phyloP scores from a whole-genome alignment of 768 basidiomycete species.

The Termitomyces sp. region DNA sequence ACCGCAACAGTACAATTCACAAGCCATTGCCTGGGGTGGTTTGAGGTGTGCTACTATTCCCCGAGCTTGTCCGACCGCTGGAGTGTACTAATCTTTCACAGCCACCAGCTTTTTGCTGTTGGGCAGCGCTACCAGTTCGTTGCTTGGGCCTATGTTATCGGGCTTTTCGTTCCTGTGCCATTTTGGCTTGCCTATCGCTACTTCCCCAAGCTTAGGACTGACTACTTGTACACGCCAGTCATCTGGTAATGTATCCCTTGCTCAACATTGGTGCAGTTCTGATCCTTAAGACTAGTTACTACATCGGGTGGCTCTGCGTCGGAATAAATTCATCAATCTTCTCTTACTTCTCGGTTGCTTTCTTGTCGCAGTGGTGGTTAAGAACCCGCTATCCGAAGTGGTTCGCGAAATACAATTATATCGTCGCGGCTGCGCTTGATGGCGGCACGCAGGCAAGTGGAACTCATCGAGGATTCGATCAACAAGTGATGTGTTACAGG shows the following conservation, averaged over 20 bases:
- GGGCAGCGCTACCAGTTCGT: constrained; percentile 46
- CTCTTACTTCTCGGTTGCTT: constrained; percentile 35
- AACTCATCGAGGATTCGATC: not conserved
- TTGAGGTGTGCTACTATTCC: constrained; percentile 18
- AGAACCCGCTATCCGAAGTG: constrained; percentile 38
- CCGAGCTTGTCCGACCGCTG: not conserved
- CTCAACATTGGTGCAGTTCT: not conserved
- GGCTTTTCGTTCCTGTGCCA: constrained; percentile 45
- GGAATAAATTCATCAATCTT: constrained; percentile 43
- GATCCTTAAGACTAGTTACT: constrained; percentile 24
- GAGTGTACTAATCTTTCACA: constrained; percentile 6
- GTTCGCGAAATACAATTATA: constrained; percentile 40
- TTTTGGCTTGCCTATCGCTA: constrained; percentile 43
- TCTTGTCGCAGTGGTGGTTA: constrained; percentile 42
- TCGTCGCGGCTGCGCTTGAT: constrained; percentile 32
- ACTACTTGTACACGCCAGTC: constrained; percentile 43
- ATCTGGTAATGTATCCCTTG: constrained; percentile 26
- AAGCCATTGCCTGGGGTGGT: constrained; percentile 48
- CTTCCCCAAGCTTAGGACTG: constrained; percentile 38
- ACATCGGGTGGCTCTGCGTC: constrained; percentile 42
- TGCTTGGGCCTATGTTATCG: constrained; percentile 39
- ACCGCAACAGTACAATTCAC: constrained; percentile 43
- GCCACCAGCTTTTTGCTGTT: constrained; percentile 35
- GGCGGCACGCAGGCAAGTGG: constrained; percentile 27
- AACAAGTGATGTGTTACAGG: constrained; percentile 27